Evolutionary conservation across 2,329 filamentous ascomycete species (phyloP).

Genomic region (Blastomyces gilchristii): DNA sequence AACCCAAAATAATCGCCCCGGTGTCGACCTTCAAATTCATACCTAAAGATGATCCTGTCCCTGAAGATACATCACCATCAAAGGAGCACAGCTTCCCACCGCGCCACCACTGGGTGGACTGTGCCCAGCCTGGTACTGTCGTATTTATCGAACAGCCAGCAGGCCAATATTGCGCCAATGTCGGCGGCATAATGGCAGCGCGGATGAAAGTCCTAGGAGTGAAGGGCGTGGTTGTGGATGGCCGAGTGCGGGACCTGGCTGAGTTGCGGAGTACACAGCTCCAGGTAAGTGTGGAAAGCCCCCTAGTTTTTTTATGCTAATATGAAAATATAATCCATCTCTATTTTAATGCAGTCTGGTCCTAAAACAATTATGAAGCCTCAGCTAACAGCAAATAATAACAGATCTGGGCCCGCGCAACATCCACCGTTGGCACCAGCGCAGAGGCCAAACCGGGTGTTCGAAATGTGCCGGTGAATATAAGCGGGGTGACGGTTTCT

Average conservation of each 20-base stretch:
- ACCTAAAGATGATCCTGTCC: conserved; percentile 42
- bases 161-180: conserved; percentile 57
- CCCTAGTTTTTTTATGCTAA: background rate
- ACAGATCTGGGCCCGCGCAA: conserved; percentile 36
- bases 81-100: conserved; percentile 44
- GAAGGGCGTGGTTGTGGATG: conserved; percentile 55
- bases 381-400: background rate
- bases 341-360: background rate
- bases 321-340: background rate
- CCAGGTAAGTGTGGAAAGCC: conserved; percentile 39
- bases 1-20: conserved; percentile 32
- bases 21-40: conserved; percentile 46
- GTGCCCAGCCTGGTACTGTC: conserved; percentile 49
- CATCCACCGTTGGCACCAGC: conserved; percentile 37
- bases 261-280: conserved; percentile 48
- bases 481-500: conserved; percentile 33
- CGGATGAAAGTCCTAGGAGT: conserved; percentile 55
- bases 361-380: background rate
- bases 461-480: conserved; percentile 32
- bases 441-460: conserved; percentile 36
- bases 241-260: conserved; percentile 55
- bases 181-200: conserved; percentile 67
- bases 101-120: conserved; percentile 59
- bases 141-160: conserved; percentile 57
- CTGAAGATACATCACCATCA: conserved; percentile 20